Evolutionary conservation across 1,284 basidiomycete genomes (phyloP), one percentile per base, ranked within the genome.

Genomic region (Tausonia pullulans): DNA sequence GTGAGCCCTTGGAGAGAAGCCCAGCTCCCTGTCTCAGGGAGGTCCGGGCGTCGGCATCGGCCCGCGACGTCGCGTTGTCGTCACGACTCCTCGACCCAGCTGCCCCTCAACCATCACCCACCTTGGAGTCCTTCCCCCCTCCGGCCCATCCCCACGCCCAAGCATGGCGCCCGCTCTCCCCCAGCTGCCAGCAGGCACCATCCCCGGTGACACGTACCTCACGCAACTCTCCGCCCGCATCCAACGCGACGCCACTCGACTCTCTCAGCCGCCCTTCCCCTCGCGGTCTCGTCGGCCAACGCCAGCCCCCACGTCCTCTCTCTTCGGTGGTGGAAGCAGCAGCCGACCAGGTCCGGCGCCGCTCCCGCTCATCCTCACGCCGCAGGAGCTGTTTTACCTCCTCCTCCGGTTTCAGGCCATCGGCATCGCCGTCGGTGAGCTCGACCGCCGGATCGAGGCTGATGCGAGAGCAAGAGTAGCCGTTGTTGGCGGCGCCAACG

Each of bases 401-500:
- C 64, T 65, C 0, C 60, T 65, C 16, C 64, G 64, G 8, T 62
- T 65, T 41, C 60, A 65, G 43, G 64, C 64, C 13, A 55, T 68
- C 50, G 69, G 69, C 9, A 63, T 60, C 5, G 50, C 62, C 11
- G 67, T 67, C 0, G 55, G 61, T 4, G 39, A 64, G 40, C 70
- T 70, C 51, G 67, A 67, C 40, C 62, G 69, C n/a, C 51, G 68
- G 3, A 58, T 70, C 27, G 69, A 64, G 14, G 58, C 64, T 4
- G 39, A 60, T 1, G 52, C 57, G 2, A 51, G 69, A 52, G 43
- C 9, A n/a, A 55, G 41, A 49, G 39, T 4, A 27, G 41, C 14
- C 14, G 49, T 27, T 27, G 27, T 27, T 27, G 27, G 27, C 27
- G 27, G 27, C 27, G 16, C 45, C 27, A 44, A 44, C 8, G 44